Percentiles rank a stretch among this genome's conserved stretches.
Evolutionary conservation across 805 yeast species (phyloP).

Genomic region (Wickerhamiella musiphila): DNA sequence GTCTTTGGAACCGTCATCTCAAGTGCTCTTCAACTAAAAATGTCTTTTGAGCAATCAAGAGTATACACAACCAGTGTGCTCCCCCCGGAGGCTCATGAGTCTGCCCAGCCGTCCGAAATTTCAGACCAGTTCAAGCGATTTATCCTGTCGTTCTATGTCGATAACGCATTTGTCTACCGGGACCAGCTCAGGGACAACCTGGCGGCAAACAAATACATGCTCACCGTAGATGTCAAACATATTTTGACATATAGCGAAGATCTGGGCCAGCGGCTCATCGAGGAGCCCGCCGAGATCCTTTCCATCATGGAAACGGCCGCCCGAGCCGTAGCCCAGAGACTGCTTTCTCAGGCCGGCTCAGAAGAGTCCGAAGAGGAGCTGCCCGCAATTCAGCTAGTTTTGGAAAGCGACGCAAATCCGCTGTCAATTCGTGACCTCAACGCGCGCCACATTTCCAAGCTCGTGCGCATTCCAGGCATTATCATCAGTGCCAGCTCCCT

Average conservation of each 20-base stretch:
- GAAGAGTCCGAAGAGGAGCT: conserved; percentile 29
- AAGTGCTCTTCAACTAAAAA: conserved; percentile 5
- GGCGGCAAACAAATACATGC: conserved; percentile 50
- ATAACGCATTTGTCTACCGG: conserved; percentile 62
- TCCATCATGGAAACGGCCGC: conserved; percentile 58
- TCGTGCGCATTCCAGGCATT: conserved; percentile 84
- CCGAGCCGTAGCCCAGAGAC: conserved; percentile 54
- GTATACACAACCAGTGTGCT: conserved; percentile 51
- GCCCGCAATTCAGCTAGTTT: conserved; percentile 70
- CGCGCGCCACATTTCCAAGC: conserved; percentile 74
- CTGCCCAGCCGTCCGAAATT: conserved; percentile 16
- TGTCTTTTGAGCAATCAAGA: conserved; percentile 25
- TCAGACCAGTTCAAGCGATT: conserved; percentile 46
- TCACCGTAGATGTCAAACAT: conserved; percentile 69
- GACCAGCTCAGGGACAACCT: conserved; percentile 83
- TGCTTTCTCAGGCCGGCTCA: conserved; percentile 16
- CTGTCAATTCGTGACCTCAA: conserved; percentile 66
- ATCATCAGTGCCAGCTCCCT: conserved; percentile 81
- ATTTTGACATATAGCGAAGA: conserved; percentile 78
- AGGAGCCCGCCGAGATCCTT: conserved; percentile 75
- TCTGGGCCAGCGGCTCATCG: conserved; percentile 63
- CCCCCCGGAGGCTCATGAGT: conserved; percentile 38
- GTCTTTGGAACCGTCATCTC: background rate
- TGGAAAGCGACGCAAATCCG: conserved; percentile 54
- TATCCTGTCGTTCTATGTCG: conserved; percentile 69